These are phyloP conservation scores for Arabidopsis thaliana DNA, from an alignment of 345 rosid species.

Conservation along the genomic window TAIR10.1 NC_003075.7:18582001-18582500, in stretches of 20 bases:
- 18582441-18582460: too few species aligned
- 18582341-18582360: too few species aligned
- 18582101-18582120: conserved; percentile 44
- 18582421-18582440: too few species aligned
- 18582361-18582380: too few species aligned
- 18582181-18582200: too few species aligned
- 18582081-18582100: conserved; percentile 37
- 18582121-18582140: conserved; percentile 25
- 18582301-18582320: neutral
- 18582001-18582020: neutral
- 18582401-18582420: too few species aligned
- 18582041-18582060: too few species aligned
- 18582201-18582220: conserved; percentile 5
- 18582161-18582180: conserved; percentile 26
- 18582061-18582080: neutral
- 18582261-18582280: conserved; percentile 6
- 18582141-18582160: conserved; percentile 28
- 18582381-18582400: too few species aligned
- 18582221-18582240: neutral
- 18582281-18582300: neutral
- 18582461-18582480: too few species aligned
- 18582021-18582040: neutral
- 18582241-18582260: neutral
- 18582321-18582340: too few species aligned
- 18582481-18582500: too few species aligned